Evolutionary conservation across 208 protist genomes (phyloP).

Genomic region (Acanthamoeba culbertsoni): DNA sequence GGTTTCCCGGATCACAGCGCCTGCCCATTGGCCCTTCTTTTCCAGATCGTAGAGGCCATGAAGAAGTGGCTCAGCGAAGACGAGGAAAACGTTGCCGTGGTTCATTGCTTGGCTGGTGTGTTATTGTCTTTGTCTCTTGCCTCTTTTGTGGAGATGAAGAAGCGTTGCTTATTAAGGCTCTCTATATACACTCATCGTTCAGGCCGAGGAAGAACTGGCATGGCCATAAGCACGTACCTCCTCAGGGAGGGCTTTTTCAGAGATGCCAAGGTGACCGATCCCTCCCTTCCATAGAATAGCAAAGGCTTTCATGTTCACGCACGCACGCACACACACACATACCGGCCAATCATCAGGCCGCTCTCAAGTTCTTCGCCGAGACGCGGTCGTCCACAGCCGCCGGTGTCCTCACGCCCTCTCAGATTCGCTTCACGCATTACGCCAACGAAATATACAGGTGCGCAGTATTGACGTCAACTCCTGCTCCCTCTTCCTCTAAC

Average conservation of each 20-base stretch:
- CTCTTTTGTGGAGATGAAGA: too few species aligned
- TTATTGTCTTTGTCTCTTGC: background rate
- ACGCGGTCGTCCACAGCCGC: constrained; percentile 18
- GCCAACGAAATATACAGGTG: constrained; percentile 35
- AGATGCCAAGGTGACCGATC: background rate
- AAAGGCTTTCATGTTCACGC: background rate
- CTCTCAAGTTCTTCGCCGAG: constrained; percentile 40
- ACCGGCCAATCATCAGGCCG: background rate
- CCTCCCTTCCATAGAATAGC: background rate
- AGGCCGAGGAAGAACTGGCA: constrained; percentile 65
- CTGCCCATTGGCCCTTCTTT: constrained; percentile 44
- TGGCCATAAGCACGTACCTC: constrained; percentile 56
- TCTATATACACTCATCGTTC: background rate
- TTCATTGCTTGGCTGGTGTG: constrained; percentile 68
- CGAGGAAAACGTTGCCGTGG: constrained; percentile 57
- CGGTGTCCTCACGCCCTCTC: constrained; percentile 7
- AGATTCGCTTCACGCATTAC: constrained; percentile 6
- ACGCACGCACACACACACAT: background rate
- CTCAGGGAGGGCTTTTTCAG: constrained; percentile 20
- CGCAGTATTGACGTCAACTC: background rate
- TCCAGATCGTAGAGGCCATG: constrained; percentile 51
- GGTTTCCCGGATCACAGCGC: constrained; percentile 63
- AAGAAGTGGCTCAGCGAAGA: constrained; percentile 22
- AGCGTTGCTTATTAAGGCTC: background rate
- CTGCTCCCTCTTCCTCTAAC: background rate